Conservation (phyloP, 1,139 yeast genomes). For the Lodderomyces beijingensis region DNA sequence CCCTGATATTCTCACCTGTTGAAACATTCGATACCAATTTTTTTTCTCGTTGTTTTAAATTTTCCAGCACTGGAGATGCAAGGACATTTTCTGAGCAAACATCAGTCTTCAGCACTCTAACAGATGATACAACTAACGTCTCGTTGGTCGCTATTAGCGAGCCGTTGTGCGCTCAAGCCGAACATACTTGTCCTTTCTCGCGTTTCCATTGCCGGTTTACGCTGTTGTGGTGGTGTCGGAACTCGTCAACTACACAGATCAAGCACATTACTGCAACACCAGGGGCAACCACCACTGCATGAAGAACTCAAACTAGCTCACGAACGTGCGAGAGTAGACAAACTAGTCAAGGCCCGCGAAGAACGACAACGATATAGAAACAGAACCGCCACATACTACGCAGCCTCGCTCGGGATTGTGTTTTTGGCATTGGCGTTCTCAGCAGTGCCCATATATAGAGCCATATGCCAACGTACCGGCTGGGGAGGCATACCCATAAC, state of each 20-base stretch:
- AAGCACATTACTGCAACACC: constrained; percentile 1
- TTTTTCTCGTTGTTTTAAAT: too few species aligned
- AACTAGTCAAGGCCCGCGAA: constrained; percentile 21
- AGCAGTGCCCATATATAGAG: constrained; percentile 89
- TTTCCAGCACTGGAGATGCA: too few species aligned
- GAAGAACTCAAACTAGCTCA: constrained; percentile 9
- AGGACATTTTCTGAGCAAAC: too few species aligned
- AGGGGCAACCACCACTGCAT: constrained; percentile 1
- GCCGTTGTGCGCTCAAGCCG: too few species aligned
- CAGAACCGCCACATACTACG: constrained; percentile 63
- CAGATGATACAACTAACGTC: too few species aligned
- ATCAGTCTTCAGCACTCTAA: too few species aligned
- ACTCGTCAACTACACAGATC: not conserved
- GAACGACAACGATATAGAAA: constrained; percentile 30
- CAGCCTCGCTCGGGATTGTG: constrained; percentile 64
- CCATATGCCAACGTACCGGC: constrained; percentile 92
- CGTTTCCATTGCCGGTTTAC: constrained; percentile 1
- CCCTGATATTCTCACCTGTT: too few species aligned
- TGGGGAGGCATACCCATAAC: constrained; percentile 96
- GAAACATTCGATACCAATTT: too few species aligned
- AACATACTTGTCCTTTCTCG: not conserved
- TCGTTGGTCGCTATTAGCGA: too few species aligned
- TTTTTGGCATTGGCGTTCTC: constrained; percentile 83
- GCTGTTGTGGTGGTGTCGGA: not conserved
- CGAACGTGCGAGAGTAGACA: constrained; percentile 16